phyloP scores from a whole-genome alignment of 495 filamentous ascomycete genomes.

The Podospora australis region DNA sequence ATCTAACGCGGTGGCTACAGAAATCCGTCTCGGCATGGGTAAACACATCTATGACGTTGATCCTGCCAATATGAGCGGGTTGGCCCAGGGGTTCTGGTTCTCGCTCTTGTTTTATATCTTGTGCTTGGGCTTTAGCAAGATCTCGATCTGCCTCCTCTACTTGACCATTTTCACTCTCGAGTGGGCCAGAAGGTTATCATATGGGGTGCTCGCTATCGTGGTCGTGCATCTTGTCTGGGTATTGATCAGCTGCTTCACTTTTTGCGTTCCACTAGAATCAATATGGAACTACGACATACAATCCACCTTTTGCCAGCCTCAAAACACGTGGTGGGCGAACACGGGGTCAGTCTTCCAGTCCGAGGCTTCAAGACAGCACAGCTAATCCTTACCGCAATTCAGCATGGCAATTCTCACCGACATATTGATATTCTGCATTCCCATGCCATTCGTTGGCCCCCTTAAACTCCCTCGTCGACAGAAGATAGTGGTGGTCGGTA shows the following conservation, averaged over 20 bases:
- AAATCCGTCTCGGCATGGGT: constrained; percentile 17
- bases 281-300: constrained; percentile 21
- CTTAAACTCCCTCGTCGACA: constrained; percentile 31
- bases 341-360: constrained; percentile 14
- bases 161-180: constrained; percentile 24
- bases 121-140: constrained; percentile 19
- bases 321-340: constrained; percentile 22
- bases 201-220: constrained; percentile 13
- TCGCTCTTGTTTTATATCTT: constrained; percentile 16
- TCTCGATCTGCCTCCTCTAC: constrained; percentile 25
- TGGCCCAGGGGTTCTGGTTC: constrained; percentile 20
- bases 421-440: constrained; percentile 36
- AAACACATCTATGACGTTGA: constrained; percentile 19
- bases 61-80: not conserved
- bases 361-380: too few species aligned
- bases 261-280: constrained; percentile 24
- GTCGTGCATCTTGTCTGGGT: constrained; percentile 10
- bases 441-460: constrained; percentile 29
- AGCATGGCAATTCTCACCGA: constrained; percentile 45
- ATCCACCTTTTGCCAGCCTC: constrained; percentile 13
- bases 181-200: constrained; percentile 15
- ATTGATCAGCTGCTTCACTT: constrained; percentile 9
- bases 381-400: too few species aligned
- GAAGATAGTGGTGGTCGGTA: constrained; percentile 28
- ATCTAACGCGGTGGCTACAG: constrained; percentile 4